phyloP scores from a whole-genome alignment of 2,329 filamentous ascomycete genomes.

The Ramularia collo-cygni region DNA sequence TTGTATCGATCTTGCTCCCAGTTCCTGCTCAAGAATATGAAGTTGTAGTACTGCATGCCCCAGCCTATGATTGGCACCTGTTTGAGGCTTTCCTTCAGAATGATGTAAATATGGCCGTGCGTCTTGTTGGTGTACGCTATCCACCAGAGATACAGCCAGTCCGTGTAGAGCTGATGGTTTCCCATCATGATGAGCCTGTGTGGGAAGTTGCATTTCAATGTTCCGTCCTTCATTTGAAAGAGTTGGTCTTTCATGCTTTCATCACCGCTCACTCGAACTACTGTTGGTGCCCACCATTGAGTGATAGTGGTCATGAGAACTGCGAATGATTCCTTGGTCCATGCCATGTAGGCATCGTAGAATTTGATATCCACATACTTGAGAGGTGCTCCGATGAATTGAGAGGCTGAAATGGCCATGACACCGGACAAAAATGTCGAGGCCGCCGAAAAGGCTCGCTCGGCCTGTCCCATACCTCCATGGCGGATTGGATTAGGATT shows the following conservation, averaged over 20 bases:
- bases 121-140: constrained; percentile 67
- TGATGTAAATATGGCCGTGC: constrained; percentile 84
- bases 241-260: constrained; percentile 71
- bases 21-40: constrained; percentile 90
- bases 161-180: constrained; percentile 70
- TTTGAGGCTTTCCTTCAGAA: constrained; percentile 79
- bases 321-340: constrained; percentile 79
- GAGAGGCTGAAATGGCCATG: constrained; percentile 55
- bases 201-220: constrained; percentile 71
- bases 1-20: constrained; percentile 75
- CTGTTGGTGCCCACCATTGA: constrained; percentile 79
- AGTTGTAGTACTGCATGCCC: constrained; percentile 80
- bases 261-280: constrained; percentile 77
- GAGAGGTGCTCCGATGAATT: constrained; percentile 68
- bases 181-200: constrained; percentile 83
- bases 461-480: constrained; percentile 43
- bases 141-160: constrained; percentile 96
- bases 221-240: constrained; percentile 60
- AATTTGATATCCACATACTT: constrained; percentile 69
- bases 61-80: constrained; percentile 71
- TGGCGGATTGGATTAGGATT: constrained; percentile 36
- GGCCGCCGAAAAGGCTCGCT: constrained; percentile 44
- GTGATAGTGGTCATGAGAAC: constrained; percentile 73
- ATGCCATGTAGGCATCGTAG: constrained; percentile 80
- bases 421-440: constrained; percentile 46